phyloP scores from a whole-genome alignment of 75 land plant species.

The Picea sitchensis region DNA sequence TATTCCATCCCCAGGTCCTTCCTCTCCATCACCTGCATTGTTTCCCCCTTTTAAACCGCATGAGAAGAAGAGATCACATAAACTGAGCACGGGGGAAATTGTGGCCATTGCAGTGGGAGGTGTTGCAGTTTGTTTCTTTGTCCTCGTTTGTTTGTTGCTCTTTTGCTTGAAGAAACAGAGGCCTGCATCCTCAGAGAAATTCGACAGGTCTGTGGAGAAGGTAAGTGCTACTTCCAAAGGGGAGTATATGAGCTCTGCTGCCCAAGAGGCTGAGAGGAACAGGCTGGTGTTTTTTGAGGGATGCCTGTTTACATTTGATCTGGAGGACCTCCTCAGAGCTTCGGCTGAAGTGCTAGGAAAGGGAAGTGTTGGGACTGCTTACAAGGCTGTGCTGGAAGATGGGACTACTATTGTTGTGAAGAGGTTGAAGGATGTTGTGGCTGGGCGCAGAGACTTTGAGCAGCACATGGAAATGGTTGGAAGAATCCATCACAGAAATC shows the following conservation, averaged over 20 bases:
- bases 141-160: neutral
- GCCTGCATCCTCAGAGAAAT: neutral
- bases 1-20: conserved; percentile 20
- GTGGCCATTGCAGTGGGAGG: conserved; percentile 32
- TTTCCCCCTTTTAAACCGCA: neutral
- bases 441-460: conserved; percentile 61
- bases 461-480: conserved; percentile 63
- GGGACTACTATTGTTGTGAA: conserved; percentile 78
- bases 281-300: conserved; percentile 78
- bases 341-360: conserved; percentile 90
- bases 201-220: conserved; percentile 9
- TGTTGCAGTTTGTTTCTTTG: conserved; percentile 15
- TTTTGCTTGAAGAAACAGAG: conserved; percentile 13
- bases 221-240: conserved; percentile 35
- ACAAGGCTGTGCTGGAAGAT: conserved; percentile 82
- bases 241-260: conserved; percentile 31
- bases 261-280: conserved; percentile 63
- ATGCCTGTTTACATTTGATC: conserved; percentile 44
- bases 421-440: conserved; percentile 65
- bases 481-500: conserved; percentile 53
- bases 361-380: conserved; percentile 72
- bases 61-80: conserved; percentile 4
- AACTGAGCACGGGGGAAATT: conserved; percentile 21
- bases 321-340: conserved; percentile 87
- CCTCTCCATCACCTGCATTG: conserved; percentile 8